Percentiles rank a stretch among this genome's conserved stretches.
phyloP scores from a whole-genome alignment of 768 basidiomycete species.

The Hemileccinum impolitum region DNA sequence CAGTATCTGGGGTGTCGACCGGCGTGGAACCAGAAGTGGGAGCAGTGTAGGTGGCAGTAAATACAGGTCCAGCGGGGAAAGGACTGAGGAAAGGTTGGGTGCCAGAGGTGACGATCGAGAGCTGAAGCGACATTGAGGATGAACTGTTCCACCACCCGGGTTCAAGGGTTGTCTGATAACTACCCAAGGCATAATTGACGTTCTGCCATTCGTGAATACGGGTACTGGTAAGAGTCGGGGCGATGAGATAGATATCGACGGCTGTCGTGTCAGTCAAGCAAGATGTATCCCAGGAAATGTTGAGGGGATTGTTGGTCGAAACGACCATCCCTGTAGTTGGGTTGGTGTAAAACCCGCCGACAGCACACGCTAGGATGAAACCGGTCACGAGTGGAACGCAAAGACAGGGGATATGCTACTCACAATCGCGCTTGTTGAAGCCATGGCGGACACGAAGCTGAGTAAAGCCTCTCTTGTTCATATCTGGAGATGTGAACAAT shows the following conservation, averaged over 20 bases:
- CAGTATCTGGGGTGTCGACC: conserved; percentile 27
- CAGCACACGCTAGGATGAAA: conserved; percentile 42
- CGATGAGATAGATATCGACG: conserved; percentile 69
- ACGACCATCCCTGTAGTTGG: conserved; percentile 49
- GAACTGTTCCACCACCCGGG: conserved; percentile 74
- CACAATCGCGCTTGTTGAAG: conserved; percentile 26
- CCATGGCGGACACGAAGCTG: conserved; percentile 22
- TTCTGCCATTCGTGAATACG: conserved; percentile 57
- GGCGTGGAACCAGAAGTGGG: conserved; percentile 39
- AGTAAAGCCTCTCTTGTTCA: conserved; percentile 29
- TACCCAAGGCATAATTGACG: conserved; percentile 47
- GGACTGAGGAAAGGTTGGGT: conserved; percentile 48
- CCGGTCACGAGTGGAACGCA: neutral
- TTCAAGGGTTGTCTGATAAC: conserved; percentile 46
- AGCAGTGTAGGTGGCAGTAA: conserved; percentile 57
- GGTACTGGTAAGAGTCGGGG: conserved; percentile 39
- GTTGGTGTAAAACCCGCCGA: conserved; percentile 59
- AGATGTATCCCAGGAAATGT: conserved; percentile 62
- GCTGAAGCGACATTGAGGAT: conserved; percentile 45
- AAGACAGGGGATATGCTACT: neutral
- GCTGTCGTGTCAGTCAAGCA: conserved; percentile 45
- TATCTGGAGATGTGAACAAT: conserved; percentile 8
- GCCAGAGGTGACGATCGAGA: conserved; percentile 54
- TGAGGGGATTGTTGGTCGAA: conserved; percentile 46
- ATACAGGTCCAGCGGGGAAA: conserved; percentile 65